A percentile compares a stretch with the other conserved stretches of the same genome.
Conservation (phyloP, 2,329 filamentous ascomycete genomes). For the Aspergillus bombycis region DNA sequence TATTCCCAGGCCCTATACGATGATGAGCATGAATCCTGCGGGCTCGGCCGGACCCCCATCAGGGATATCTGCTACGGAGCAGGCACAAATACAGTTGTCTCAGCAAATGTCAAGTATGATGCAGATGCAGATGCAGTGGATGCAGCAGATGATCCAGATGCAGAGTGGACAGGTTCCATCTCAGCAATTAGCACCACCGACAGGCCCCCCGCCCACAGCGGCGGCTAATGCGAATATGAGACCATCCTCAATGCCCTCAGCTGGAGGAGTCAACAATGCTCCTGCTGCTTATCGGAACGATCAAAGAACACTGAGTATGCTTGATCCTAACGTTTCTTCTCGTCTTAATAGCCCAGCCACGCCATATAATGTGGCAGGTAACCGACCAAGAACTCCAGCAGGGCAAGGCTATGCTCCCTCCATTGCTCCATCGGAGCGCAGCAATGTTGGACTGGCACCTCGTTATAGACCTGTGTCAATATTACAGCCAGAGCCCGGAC, state of each 20-base stretch:
- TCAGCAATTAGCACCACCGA: slow-evolving; percentile 36
- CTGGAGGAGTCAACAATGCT: slow-evolving; percentile 25
- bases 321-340: slow-evolving; percentile 62
- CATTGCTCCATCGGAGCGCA: slow-evolving; percentile 93
- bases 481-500: slow-evolving; percentile 45
- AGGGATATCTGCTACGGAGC: slow-evolving; percentile 63
- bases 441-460: slow-evolving; percentile 86
- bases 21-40: slow-evolving; percentile 33
- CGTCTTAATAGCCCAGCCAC: slow-evolving; percentile 42
- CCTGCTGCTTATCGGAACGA: slow-evolving; percentile 26
- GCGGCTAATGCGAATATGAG: slow-evolving; percentile 37
- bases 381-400: slow-evolving; percentile 28
- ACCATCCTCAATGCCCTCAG: slow-evolving; percentile 54
- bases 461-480: slow-evolving; percentile 89
- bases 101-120: slow-evolving; percentile 86
- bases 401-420: slow-evolving; percentile 73
- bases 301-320: slow-evolving; percentile 79
- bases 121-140: slow-evolving; percentile 94
- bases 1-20: slow-evolving; percentile 43
- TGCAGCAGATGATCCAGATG: slow-evolving; percentile 70
- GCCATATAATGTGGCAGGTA: slow-evolving; percentile 33
- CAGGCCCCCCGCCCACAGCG: slow-evolving; percentile 30
- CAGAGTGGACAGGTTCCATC: slow-evolving; percentile 54
- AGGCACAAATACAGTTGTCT: slow-evolving; percentile 77
- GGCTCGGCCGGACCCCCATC: slow-evolving; percentile 25